A percentile compares a stretch with the other conserved stretches of the same genome.
phyloP scores from a whole-genome alignment of 139 green algal genomes.

The Bryopsis sp. region DNA sequence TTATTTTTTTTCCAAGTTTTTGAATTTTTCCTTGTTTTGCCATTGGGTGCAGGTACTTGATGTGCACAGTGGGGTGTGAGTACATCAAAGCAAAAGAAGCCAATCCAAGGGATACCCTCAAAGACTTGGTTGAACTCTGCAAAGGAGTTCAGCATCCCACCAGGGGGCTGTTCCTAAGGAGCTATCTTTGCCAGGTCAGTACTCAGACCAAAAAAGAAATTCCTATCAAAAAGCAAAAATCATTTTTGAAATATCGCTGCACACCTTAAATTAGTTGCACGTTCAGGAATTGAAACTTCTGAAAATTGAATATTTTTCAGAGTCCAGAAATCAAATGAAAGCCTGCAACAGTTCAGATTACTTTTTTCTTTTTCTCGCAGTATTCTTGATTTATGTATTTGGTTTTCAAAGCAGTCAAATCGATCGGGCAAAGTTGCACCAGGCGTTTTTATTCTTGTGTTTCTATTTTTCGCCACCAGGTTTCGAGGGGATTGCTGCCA shows the following conservation, averaged over 20 bases:
- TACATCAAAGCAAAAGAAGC: conserved; percentile 73
- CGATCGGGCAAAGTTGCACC: no score
- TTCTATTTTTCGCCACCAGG: not conserved
- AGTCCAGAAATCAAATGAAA: no score
- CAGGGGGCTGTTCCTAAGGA: conserved; percentile 89
- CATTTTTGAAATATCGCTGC: no score
- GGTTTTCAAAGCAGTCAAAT: not conserved
- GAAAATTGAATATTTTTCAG: no score
- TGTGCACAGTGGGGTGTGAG: conserved; percentile 81
- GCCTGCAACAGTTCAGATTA: no score
- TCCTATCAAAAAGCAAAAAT: no score
- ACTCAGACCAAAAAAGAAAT: not conserved
- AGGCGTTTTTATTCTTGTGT: no score
- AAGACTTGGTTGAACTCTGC: conserved; percentile 94
- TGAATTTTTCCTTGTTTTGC: not conserved
- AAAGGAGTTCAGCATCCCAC: conserved; percentile 96
- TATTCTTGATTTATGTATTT: no score
- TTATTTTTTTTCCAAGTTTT: not conserved
- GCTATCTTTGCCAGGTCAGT: conserved; percentile 68
- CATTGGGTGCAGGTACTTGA: conserved; percentile 66
- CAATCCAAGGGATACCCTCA: conserved; percentile 67
- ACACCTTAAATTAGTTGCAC: no score
- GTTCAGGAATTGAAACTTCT: no score
- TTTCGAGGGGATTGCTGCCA: conserved; percentile 48
- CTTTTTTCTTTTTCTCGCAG: no score